Conservation (phyloP, 1,284 basidiomycete genomes). For the Hymenochaete sp. region DNA sequence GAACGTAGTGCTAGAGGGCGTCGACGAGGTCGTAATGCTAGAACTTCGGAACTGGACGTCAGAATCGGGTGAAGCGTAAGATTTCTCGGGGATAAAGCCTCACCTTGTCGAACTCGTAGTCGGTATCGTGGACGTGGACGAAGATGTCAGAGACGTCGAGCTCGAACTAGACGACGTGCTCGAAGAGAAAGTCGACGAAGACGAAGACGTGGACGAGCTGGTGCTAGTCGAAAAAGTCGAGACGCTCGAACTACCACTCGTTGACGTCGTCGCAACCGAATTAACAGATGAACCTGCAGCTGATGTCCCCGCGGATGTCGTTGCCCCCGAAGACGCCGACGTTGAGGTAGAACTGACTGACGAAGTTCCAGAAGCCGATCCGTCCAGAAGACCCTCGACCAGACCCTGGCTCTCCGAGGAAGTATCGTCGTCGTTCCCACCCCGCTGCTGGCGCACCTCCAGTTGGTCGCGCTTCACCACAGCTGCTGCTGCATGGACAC, state of each 20-base stretch:
- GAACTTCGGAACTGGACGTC: not conserved
- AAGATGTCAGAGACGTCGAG: too few species aligned
- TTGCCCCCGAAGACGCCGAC: not conserved
- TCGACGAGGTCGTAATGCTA: constrained; percentile 3
- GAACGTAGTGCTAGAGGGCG: constrained; percentile 2
- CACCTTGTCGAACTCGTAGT: too few species aligned
- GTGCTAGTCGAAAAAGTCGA: constrained; percentile 6
- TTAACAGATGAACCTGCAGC: constrained; percentile 3
- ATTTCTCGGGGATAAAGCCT: not conserved
- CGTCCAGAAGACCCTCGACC: not conserved
- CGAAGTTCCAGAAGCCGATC: not conserved
- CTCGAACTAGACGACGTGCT: constrained; percentile 8
- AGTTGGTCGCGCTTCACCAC: too few species aligned
- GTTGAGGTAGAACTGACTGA: not conserved
- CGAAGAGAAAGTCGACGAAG: constrained; percentile 2
- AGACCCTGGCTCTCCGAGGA: too few species aligned
- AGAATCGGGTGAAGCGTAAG: not conserved
- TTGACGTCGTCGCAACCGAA: not conserved
- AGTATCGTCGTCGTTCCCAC: not conserved
- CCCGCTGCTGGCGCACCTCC: not conserved
- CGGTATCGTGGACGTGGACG: too few species aligned
- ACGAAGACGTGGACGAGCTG: constrained; percentile 2
- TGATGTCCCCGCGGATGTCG: not conserved
- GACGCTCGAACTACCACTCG: constrained; percentile 1
- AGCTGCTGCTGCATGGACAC: too few species aligned